Evolutionary conservation across 768 basidiomycete species (phyloP).

Genomic region (Suillus occidentalis): DNA sequence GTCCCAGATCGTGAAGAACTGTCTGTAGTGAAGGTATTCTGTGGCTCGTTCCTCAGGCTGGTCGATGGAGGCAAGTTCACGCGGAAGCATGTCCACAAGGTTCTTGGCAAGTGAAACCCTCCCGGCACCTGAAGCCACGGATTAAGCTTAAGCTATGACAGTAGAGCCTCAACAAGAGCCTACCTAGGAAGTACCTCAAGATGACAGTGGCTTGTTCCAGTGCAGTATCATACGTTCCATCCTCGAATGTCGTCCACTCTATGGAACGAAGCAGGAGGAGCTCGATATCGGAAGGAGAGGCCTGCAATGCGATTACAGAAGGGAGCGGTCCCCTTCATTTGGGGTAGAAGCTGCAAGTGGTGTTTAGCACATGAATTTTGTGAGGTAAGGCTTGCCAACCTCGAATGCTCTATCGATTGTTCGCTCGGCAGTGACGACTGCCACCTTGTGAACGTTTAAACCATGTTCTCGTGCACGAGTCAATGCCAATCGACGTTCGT

Average conservation of each 20-base stretch:
- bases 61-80: conserved; percentile 58
- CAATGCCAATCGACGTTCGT: conserved; percentile 69
- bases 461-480: conserved; percentile 81
- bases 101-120: conserved; percentile 66
- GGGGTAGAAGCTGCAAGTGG: conserved; percentile 28
- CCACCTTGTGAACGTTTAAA: conserved; percentile 79
- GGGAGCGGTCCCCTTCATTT: conserved; percentile 59
- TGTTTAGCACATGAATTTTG: background rate
- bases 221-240: conserved; percentile 73
- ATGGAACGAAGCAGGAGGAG: conserved; percentile 76
- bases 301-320: conserved; percentile 56
- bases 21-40: conserved; percentile 76
- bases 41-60: conserved; percentile 71
- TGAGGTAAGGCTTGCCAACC: conserved; percentile 34
- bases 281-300: conserved; percentile 57
- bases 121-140: conserved; percentile 55
- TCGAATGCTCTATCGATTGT: conserved; percentile 72
- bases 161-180: conserved; percentile 19
- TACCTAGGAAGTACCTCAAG: conserved; percentile 87
- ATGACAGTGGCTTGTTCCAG: conserved; percentile 87
- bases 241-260: conserved; percentile 88
- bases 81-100: conserved; percentile 60
- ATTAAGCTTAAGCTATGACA: background rate
- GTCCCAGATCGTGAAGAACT: conserved; percentile 79
- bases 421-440: conserved; percentile 74